Base-by-base conservation (phyloP, 345 rosid genomes). In the Cochlearia excelsa region DNA sequence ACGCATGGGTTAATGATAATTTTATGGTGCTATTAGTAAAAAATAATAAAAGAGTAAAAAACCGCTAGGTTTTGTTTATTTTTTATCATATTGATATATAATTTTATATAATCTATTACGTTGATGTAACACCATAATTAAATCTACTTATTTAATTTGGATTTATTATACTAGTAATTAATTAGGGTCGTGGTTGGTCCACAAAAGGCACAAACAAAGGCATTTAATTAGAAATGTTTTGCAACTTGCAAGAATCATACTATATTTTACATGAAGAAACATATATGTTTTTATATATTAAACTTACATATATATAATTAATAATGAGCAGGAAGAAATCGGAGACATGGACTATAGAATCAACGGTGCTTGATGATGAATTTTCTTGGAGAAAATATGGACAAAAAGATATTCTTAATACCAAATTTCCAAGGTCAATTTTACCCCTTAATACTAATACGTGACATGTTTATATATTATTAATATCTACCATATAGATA, bases 341-440 rank as follows among this genome's bases (percentile, higher is more conserved):
- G 23, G 60, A 76, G 11, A 60, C 86, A 33, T 55, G 78, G 79
- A 70, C 61, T 4, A 30, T 23, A 26, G 72, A 73, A n/a, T 59
- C 84, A n/a, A 28, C 77, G 7, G 28, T 63, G 6, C 2, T 26
- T n/a, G 84, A 82, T 7, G 98, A 91, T 28, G 69, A 65, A 55
- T 76, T 74, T 56, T 74, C 82, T 8, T 91, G 98, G 98, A 87
- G 98, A 57, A 91, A 91, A 57, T 91, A 91, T 59, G 98, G 98
- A 4, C 98, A 91, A 59, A 91, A 91, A 52, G 67, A 41, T 51
- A 91, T 91, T 50, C 88, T 85, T 56, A 77, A 87, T 57, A 43
- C 88, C 35, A 80, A 74, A 54, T 52, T 75, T 54, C 94, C 92
- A 56, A 87, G 98, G 98, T 87, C 56, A 4, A 28, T 59, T 52